These are phyloP conservation scores for Blastosporella zonata DNA, from an alignment of 1,284 basidiomycete species.

Conservation along the genomic window DNA sequence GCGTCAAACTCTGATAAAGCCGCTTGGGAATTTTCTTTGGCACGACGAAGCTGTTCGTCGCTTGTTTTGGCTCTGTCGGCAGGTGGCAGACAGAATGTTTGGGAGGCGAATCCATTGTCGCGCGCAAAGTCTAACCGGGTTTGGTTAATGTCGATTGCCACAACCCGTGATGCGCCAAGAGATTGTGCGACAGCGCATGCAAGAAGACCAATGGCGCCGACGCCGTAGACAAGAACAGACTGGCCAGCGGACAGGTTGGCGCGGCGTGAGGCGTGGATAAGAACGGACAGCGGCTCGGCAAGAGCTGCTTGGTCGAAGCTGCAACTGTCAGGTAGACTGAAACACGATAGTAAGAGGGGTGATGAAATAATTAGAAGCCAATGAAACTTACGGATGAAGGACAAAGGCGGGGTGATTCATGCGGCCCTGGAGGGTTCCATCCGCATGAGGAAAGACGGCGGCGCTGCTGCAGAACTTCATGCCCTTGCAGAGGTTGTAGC, in stretches of 20 bases:
- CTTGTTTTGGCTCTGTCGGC: slow-evolving; percentile 45
- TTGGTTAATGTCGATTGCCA: slow-evolving; percentile 85
- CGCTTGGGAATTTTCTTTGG: slow-evolving; percentile 56
- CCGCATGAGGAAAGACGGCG: slow-evolving; percentile 90
- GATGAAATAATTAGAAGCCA: slow-evolving; percentile 4
- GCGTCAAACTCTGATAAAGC: slow-evolving; percentile 59
- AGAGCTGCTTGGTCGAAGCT: slow-evolving; percentile 80
- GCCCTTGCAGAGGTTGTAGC: slow-evolving; percentile 90
- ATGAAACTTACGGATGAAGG: slow-evolving; percentile 74
- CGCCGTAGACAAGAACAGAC: slow-evolving; percentile 85
- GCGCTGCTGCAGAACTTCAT: slow-evolving; percentile 90
- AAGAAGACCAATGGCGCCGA: slow-evolving; percentile 89
- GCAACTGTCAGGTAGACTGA: slow-evolving; percentile 74
- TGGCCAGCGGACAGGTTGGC: slow-evolving; percentile 60
- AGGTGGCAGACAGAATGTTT: slow-evolving; percentile 65
- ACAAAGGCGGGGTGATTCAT: slow-evolving; percentile 88
- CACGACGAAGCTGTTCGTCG: slow-evolving; percentile 65
- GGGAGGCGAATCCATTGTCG: slow-evolving; percentile 72
- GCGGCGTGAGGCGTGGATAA: slow-evolving; percentile 80
- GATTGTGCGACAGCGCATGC: slow-evolving; percentile 78
- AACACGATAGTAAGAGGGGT: slow-evolving; percentile 14
- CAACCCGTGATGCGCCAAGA: slow-evolving; percentile 66
- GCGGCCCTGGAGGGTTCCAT: slow-evolving; percentile 84
- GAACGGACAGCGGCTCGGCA: slow-evolving; percentile 88
- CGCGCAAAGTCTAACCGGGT: slow-evolving; percentile 77